phyloP scores from a whole-genome alignment of 2,329 filamentous ascomycete genomes.

The Arthroderma uncinatum region DNA sequence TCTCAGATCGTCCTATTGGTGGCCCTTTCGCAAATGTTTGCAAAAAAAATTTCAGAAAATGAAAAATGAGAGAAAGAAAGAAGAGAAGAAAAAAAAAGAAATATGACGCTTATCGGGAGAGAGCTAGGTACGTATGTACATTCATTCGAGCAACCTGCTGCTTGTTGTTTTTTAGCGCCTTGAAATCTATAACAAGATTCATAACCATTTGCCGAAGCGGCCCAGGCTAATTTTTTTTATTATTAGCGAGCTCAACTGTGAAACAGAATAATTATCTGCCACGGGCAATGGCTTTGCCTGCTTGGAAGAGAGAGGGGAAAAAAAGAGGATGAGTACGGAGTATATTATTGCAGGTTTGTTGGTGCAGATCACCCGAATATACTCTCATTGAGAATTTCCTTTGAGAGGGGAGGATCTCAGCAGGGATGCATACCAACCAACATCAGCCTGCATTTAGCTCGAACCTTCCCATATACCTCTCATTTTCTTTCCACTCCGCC shows the following conservation, averaged over 20 bases:
- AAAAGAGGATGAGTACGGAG: background rate
- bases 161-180: background rate
- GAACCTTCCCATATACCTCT: background rate
- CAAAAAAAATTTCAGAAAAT: background rate
- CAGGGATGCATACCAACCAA: constrained; percentile 1
- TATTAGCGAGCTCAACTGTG: background rate
- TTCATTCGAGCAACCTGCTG: background rate
- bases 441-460: constrained; percentile 2
- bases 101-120: background rate
- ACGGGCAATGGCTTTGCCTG: background rate
- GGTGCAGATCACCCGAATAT: background rate
- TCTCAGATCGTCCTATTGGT: background rate
- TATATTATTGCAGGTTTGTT: background rate
- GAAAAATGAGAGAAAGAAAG: background rate
- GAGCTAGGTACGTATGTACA: background rate
- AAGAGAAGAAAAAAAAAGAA: background rate
- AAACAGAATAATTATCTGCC: background rate
- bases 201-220: background rate
- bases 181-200: background rate
- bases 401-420: background rate
- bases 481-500: background rate
- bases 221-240: background rate
- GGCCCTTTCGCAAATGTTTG: background rate
- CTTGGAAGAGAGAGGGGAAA: background rate
- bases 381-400: background rate